Base-by-base conservation (phyloP, 2,329 filamentous ascomycete genomes). In the Raffaelea albimanens region DNA sequence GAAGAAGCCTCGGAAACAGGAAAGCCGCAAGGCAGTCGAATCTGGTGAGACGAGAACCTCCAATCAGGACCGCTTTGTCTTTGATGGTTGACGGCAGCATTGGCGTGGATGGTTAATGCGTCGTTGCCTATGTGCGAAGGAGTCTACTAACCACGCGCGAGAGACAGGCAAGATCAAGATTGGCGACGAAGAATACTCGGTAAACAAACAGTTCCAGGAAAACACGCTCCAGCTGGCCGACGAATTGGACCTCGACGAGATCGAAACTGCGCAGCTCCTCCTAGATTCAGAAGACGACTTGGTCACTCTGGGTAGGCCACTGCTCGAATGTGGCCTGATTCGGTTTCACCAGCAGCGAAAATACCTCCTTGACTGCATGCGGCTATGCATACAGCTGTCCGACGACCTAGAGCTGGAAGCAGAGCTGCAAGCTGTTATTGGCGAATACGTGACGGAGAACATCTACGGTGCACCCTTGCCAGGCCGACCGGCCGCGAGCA, bases 151-250 rank as follows among this genome's bases (percentile, higher is more conserved):
- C 22, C n/a, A 8, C 5, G 14, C 9, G 33, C 10, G n/a, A 5
- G 42, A 18, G 3, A 47, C 56, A 93, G 89, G 87, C 49, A 90
- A 86, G 61, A 73, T 97, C 56, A 79, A 71, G 31, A 67, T 95
- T 50, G 77, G 78, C 56, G 83, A 82, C 52, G 75, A 79, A 31
- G 80, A 90, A 58, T 97, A 88, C 64, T 70, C 75, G 20, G 72
- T 98, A 68, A 96, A 95, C 65, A 77, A 86, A 48, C 82, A 88
- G 52, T 97, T 98, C 65, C 82, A 91, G 60, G 84, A 95, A 63
- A 81, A 84, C 56, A 79, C 82, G 21, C 72, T 95, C 29, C 79
- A 87, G 57, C 73, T 98, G 34, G 86, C 91, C 47, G 90, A 97
- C 63, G 87, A 88, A 56, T 73, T 96, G 52, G 83, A 95, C 58